Conservation (phyloP, 2,329 filamentous ascomycete genomes). For the Trichoderma oligosporum region DNA sequence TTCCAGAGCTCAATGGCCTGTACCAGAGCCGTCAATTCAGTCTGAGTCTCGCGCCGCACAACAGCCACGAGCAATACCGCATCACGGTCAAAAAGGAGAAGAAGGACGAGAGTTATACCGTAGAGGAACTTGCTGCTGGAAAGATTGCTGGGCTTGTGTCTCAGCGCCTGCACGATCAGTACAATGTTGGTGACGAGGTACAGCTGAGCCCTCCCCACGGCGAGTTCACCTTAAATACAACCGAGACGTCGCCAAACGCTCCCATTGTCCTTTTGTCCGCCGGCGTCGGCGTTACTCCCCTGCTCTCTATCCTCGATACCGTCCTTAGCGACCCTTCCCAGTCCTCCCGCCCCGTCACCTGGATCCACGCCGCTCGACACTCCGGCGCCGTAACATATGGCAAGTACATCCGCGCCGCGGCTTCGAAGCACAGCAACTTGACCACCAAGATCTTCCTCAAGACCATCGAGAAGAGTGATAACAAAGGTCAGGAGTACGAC, state of each 20-base stretch:
- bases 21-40: conserved; percentile 73
- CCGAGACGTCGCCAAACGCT: conserved; percentile 39
- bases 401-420: conserved; percentile 46
- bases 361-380: conserved; percentile 58
- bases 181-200: conserved; percentile 49
- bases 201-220: conserved; percentile 55
- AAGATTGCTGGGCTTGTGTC: conserved; percentile 48
- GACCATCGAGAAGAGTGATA: conserved; percentile 41
- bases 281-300: conserved; percentile 64
- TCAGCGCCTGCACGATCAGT: conserved; percentile 49
- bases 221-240: conserved; percentile 57
- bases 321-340: conserved; percentile 34
- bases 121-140: conserved; percentile 33
- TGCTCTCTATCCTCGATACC: conserved; percentile 62
- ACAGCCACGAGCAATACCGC: conserved; percentile 58
- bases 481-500: conserved; percentile 55
- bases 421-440: conserved; percentile 34
- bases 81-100: conserved; percentile 70
- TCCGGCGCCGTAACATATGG: conserved; percentile 53
- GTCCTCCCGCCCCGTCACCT: conserved; percentile 49
- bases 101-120: conserved; percentile 23
- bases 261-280: conserved; percentile 65
- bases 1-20: conserved; percentile 55
- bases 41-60: conserved; percentile 55
- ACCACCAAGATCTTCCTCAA: conserved; percentile 55